These are phyloP conservation scores for Dorcoceras hygrometricum DNA, from an alignment of 257 asterid species.

Conservation along the genomic window DNA sequence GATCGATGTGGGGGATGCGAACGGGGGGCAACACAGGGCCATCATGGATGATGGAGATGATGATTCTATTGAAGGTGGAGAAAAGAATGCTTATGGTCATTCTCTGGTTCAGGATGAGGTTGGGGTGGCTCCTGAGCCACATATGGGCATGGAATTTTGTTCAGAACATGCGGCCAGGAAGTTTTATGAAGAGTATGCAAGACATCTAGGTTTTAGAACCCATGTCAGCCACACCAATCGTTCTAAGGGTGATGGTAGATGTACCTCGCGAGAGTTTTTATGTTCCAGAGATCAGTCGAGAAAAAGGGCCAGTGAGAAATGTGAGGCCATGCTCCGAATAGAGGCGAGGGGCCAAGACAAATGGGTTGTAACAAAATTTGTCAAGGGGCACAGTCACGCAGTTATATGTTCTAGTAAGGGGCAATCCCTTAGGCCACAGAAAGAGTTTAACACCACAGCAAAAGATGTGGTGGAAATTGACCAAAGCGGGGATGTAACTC, in stretches of 20 bases:
- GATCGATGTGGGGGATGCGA: conserved; percentile 43
- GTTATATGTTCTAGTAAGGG: conserved; percentile 37
- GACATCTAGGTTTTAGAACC: conserved; percentile 52
- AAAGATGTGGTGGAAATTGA: conserved; percentile 40
- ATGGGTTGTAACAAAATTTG: conserved; percentile 70
- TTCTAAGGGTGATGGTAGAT: conserved; percentile 36
- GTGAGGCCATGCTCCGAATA: conserved; percentile 72
- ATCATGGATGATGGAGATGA: conserved; percentile 47
- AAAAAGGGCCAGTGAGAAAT: conserved; percentile 51
- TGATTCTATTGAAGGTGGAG: conserved; percentile 45
- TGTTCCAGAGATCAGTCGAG: conserved; percentile 55
- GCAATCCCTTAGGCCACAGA: conserved; percentile 53
- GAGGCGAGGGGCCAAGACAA: conserved; percentile 48
- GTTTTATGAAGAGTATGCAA: conserved; percentile 67
- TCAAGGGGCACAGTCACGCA: conserved; percentile 65
- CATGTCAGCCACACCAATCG: conserved; percentile 34
- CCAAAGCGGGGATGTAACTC: conserved; percentile 49
- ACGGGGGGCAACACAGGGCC: conserved; percentile 45
- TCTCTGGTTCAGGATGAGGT: conserved; percentile 37
- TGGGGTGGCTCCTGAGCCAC: conserved; percentile 44
- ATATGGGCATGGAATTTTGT: conserved; percentile 68
- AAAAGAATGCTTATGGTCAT: conserved; percentile 36
- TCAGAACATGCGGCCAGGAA: conserved; percentile 59
- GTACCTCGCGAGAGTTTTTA: conserved; percentile 38
- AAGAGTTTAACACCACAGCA: conserved; percentile 52